Conservation (phyloP, 345 rosid genomes). For the Balakata baccata region DNA sequence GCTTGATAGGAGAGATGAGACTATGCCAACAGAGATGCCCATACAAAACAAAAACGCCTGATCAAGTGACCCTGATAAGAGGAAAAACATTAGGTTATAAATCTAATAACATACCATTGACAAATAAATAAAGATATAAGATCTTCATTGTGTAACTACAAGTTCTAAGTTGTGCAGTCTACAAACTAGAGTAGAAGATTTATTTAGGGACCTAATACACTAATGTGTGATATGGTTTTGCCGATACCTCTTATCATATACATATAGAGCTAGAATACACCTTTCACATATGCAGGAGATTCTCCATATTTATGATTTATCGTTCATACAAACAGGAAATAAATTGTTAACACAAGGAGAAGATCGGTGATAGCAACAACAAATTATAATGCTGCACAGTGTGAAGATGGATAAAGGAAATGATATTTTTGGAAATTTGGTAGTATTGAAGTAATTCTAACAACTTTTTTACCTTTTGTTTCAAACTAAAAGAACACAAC, state of each 20-base stretch:
- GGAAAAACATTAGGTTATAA: constrained; percentile 18
- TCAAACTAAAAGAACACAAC: background rate
- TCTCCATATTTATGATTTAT: background rate
- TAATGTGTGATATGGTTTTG: background rate
- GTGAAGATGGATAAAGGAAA: background rate
- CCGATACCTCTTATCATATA: background rate
- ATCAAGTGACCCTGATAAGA: constrained; percentile 45
- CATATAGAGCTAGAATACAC: background rate
- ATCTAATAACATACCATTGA: background rate
- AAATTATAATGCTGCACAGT: background rate
- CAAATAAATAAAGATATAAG: constrained; percentile 7
- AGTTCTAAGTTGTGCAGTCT: background rate
- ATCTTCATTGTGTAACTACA: background rate
- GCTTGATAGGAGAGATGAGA: constrained; percentile 49
- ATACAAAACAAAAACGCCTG: constrained; percentile 47
- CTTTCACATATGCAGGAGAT: background rate
- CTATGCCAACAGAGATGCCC: constrained; percentile 66
- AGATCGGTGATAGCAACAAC: background rate
- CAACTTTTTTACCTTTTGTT: background rate
- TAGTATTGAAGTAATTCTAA: background rate
- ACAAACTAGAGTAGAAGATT: background rate
- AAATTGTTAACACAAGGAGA: background rate
- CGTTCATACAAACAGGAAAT: background rate
- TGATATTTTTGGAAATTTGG: background rate
- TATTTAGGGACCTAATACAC: background rate